These are phyloP conservation scores for Lepiota brunneoincarnata DNA, from an alignment of 768 basidiomycete genomes.

Conservation along the genomic window DNA sequence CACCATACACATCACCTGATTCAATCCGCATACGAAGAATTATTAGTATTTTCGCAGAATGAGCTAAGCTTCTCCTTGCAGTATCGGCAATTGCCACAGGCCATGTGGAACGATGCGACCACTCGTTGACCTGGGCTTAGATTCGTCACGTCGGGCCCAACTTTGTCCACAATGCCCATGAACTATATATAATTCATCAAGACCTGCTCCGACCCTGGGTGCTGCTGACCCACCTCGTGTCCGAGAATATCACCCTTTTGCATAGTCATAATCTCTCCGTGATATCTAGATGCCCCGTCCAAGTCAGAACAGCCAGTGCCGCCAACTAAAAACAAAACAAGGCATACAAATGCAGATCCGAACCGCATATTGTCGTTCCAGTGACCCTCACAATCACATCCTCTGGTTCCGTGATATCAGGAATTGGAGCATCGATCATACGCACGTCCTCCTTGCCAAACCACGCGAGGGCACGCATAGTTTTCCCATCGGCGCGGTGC, in stretches of 20 bases:
- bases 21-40: constrained; percentile 43
- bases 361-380: constrained; percentile 73
- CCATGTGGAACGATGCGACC: constrained; percentile 77
- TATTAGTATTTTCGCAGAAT: constrained; percentile 73
- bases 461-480: constrained; percentile 72
- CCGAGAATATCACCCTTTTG: constrained; percentile 76
- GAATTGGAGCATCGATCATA: constrained; percentile 36
- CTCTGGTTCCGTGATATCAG: constrained; percentile 66
- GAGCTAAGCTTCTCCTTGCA: constrained; percentile 73
- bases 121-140: constrained; percentile 66
- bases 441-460: constrained; percentile 52
- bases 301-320: background rate
- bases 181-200: constrained; percentile 31
- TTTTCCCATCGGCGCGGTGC: constrained; percentile 45
- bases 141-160: constrained; percentile 63
- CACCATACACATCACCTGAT: constrained; percentile 6
- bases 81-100: constrained; percentile 69
- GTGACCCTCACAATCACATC: constrained; percentile 78
- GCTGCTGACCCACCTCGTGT: constrained; percentile 48
- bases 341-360: constrained; percentile 53
- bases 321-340: background rate
- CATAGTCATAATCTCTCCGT: constrained; percentile 66
- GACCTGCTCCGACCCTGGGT: background rate
- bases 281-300: constrained; percentile 35
- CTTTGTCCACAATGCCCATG: constrained; percentile 66